Evolutionary conservation across 2,329 filamentous ascomycete genomes (phyloP), one percentile per base, ranked within the genome.

Genomic region (Emmonsia crescens): DNA sequence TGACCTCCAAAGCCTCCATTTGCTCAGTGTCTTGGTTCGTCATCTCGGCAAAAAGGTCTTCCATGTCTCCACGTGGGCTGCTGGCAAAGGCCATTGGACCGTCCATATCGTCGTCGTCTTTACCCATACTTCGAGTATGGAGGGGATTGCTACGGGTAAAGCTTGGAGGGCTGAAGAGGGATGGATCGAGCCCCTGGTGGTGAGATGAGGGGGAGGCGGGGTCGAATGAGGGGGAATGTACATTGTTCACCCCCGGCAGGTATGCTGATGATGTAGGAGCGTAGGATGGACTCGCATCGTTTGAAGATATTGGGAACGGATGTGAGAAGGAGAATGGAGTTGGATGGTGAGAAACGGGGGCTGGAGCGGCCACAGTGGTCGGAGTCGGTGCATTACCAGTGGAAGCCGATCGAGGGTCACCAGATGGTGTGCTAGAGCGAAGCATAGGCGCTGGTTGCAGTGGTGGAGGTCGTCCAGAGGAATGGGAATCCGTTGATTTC

Each of bases 401-500:
- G 4, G 71, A 71, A 19, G 70, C 70, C 42, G 70, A 69, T 46
- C 68, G 69, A 51, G 67, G 68, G 52, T 68, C 70, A 14, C 69
- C 70, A 10, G 68, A 65, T 5, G 75, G 66, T 29, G 71, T 69
- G 9, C 63, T 65, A 21, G 66, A 64, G 42, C 63, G 60, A 61
- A 46, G 62, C 63, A 67, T 64, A 48, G 75, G 65, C 9, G 70
- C 67, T 6, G 73, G 72, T 61, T 72, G 72, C 29, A 74, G 64
- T 19, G 68, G 66, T 10, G 66, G 56, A 59, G 71, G 68, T 19
- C 68, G 73, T 59, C 63, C 60, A 27, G 62, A 61, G 33, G 62
- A 59, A 49, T 71, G 75, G 4, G 72, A 67, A 56, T 83, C 80
- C n/a, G 85, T 77, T 3, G 86, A 85, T 72, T 92, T 92, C 31